These are phyloP conservation scores for Meyerozyma guilliermondii DNA, from an alignment of 1,139 yeast species.

Conservation along the genomic window DNA sequence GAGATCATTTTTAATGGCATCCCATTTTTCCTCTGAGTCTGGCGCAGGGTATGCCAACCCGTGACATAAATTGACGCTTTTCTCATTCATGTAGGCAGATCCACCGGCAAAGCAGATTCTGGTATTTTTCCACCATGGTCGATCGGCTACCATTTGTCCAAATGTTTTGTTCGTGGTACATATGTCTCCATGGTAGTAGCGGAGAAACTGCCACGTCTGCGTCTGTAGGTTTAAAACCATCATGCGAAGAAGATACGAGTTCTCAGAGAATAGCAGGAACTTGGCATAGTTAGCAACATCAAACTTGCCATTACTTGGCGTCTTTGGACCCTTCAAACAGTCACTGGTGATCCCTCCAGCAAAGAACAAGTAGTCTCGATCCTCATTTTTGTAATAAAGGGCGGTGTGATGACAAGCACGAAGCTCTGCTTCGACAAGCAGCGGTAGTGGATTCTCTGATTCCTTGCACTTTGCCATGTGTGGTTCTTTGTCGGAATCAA, in stretches of 20 bases:
- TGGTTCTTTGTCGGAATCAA: slow-evolving; percentile 9
- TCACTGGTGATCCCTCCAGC: slow-evolving; percentile 40
- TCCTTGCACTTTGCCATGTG: slow-evolving; percentile 16
- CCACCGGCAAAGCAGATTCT: slow-evolving; percentile 30
- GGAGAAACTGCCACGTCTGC: slow-evolving; percentile 39
- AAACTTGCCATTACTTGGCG: slow-evolving; percentile 22
- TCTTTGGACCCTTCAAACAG: slow-evolving; percentile 13
- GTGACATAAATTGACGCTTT: slow-evolving; percentile 33
- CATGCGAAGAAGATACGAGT: slow-evolving; percentile 28
- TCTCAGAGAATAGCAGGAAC: slow-evolving; percentile 22
- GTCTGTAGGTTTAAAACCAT: slow-evolving; percentile 36
- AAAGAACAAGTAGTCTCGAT: slow-evolving; percentile 33
- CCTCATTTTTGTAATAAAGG: slow-evolving; percentile 30
- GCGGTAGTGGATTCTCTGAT: slow-evolving; percentile 24
- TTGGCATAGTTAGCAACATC: slow-evolving; percentile 33
- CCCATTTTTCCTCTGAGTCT: slow-evolving; percentile 23
- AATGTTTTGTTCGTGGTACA: slow-evolving; percentile 17
- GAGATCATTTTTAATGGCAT: slow-evolving; percentile 14
- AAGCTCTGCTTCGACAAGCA: slow-evolving; percentile 37
- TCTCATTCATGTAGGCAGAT: slow-evolving; percentile 30
- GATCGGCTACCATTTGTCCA: slow-evolving; percentile 17
- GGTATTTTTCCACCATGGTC: slow-evolving; percentile 25
- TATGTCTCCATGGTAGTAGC: slow-evolving; percentile 26
- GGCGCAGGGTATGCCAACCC: slow-evolving; percentile 33
- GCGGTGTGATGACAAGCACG: slow-evolving; percentile 42